Evolutionary conservation across 1,284 basidiomycete genomes (phyloP), one percentile per base, ranked within the genome.

Genomic region (Paramarasmius palmivorus): DNA sequence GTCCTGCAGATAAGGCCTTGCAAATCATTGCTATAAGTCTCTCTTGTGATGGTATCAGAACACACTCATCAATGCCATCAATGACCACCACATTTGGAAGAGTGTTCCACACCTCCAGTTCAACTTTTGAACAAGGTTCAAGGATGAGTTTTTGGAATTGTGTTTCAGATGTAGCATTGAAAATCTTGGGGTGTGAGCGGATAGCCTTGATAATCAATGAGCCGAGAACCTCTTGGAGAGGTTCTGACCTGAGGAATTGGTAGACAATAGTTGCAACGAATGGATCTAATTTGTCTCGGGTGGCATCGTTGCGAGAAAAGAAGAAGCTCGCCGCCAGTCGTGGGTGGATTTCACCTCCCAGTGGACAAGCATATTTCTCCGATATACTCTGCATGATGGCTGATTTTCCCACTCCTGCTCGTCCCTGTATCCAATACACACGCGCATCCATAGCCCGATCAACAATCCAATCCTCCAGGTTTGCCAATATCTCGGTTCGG

Each of bases 1-100:
- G 44, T 17, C 25, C n/a, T 6, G 44, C 3, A 5, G 44, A 2
- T 14, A 26, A 15, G 2, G 44, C 7, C 6, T 10, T 4, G 25
- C 7, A 1, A 8, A 46, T 46, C 25, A 19, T 29, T 26, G 14
- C 12, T n/a, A 46, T 22, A 4, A 46, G 25, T 19, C 44, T 46
- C 44, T 46, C 29, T 29, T 46, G 44, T 4, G 44, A 46, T 4
- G 9, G 9, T 19, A 29, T 5, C 4, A 29, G 25, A 15, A 29
- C 25, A 17, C 44, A 46, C 15, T 46, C 44, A 29, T 46, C 44
- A 32, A 46, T n/a, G 4, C 44, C 44, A n/a, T 46, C 44, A 26
- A 46, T 46, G 44, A 46, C 29, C 25, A 46, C 15, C 15, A 46
- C 25, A 29, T 29, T 23, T 7, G 44, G 44, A 32, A 46, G 44